Evolutionary conservation across 306 rosid genomes (phyloP), one percentile per base, ranked within the genome.

Genomic region (Medicago lupulina): DNA sequence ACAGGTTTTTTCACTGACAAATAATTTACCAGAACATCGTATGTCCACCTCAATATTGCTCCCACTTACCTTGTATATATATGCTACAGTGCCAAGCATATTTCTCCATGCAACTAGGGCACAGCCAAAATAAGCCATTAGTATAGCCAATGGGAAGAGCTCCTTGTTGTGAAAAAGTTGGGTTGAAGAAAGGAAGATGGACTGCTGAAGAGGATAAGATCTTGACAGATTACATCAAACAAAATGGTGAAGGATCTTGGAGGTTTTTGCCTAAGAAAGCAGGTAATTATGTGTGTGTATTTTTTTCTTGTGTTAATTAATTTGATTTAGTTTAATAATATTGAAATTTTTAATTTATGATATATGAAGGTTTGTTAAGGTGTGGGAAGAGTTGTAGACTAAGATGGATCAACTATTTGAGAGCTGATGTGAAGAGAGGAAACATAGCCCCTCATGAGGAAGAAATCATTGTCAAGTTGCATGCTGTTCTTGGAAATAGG

Each of bases 111-210:
- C 68, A 62, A 62, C 10, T 0, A 46, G 51, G 14, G 7, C 51
- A 4, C 7, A 12, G 11, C 44, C 10, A 46, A 5, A 5, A 12
- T 46, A 46, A 46, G 51, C 51, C 51, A 46, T 13, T 46, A 17
- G 59, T 16, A 21, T 53, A 17, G 4, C 9, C 9, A 41, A 67
- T 88, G 96, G 98, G 89, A 40, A 90, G 93, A 85, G 76, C 95
- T 39, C 95, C 95, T n/a, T 93, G 93, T 55, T 90, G 98, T 76
- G 93, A 83, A 81, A 93, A 89, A 78, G 81, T 87, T 12, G 97
- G 98, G 67, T 38, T 93, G 75, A 93, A 86, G 80, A 90, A 83
- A 86, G 97, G 97, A 74, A 88, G 97, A 76, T 93, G 98, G 97
- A 93, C 95, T 7, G 87, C 86, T 14, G 95, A 90, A 81, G 98